These are phyloP conservation scores for Zygosaccharomyces lentus DNA, from an alignment of 805 yeast species.

Conservation along the genomic window DNA sequence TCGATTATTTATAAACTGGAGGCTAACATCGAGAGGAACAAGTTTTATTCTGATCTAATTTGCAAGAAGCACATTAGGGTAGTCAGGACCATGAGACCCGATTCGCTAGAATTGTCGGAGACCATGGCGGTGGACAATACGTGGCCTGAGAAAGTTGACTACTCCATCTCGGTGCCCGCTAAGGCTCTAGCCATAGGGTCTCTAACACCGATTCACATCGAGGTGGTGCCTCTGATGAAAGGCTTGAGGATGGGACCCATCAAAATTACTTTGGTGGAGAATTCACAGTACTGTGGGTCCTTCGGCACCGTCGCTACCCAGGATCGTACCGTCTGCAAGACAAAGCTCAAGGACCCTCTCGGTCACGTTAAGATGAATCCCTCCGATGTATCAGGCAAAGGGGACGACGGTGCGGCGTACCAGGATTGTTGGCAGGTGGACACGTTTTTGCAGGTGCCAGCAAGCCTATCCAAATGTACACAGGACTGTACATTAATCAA, in stretches of 20 bases:
- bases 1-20: constrained; percentile 66
- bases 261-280: constrained; percentile 63
- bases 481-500: constrained; percentile 78
- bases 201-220: constrained; percentile 59
- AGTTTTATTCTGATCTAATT: constrained; percentile 60
- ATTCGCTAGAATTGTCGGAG: constrained; percentile 81
- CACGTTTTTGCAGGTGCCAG: constrained; percentile 59
- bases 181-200: constrained; percentile 91
- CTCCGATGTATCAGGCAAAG: constrained; percentile 28
- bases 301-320: constrained; percentile 53
- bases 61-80: constrained; percentile 73
- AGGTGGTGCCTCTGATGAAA: constrained; percentile 74
- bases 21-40: constrained; percentile 78
- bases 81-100: constrained; percentile 82
- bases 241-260: constrained; percentile 77
- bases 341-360: constrained; percentile 40
- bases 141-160: constrained; percentile 94
- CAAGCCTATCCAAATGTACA: constrained; percentile 67
- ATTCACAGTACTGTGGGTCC: constrained; percentile 55
- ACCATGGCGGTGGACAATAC: constrained; percentile 91
- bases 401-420: constrained; percentile 22
- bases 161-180: constrained; percentile 78
- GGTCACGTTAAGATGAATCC: constrained; percentile 25
- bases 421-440: constrained; percentile 74
- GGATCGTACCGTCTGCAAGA: constrained; percentile 59